These are phyloP conservation scores for Fusarium avenaceum DNA, from an alignment of 2,329 filamentous ascomycete genomes.

Conservation along the genomic window DNA sequence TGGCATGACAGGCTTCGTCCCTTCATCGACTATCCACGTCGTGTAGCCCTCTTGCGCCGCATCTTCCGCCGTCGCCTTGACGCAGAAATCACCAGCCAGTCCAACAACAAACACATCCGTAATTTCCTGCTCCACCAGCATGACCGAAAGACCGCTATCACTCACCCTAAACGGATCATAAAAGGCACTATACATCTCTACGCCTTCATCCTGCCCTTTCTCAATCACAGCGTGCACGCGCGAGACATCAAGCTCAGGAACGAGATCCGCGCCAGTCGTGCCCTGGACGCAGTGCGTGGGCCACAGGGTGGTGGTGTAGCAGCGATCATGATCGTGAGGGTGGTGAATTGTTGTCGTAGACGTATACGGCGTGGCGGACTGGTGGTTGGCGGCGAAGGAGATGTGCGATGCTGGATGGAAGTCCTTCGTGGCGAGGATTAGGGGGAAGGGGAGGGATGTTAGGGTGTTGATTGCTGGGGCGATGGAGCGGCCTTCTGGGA, in stretches of 20 bases:
- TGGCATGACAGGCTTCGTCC: slow-evolving; percentile 78
- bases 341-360: slow-evolving; percentile 75
- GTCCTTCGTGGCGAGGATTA: slow-evolving; percentile 91
- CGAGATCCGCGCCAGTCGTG: slow-evolving; percentile 78
- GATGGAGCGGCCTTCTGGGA: slow-evolving; percentile 79
- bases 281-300: slow-evolving; percentile 88
- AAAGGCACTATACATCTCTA: slow-evolving; percentile 97
- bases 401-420: slow-evolving; percentile 87
- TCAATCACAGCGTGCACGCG: slow-evolving; percentile 76
- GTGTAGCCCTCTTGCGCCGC: slow-evolving; percentile 80
- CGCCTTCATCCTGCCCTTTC: slow-evolving; percentile 79
- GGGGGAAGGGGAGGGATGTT: slow-evolving; percentile 76
- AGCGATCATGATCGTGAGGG: slow-evolving; percentile 72
- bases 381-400: slow-evolving; percentile 89
- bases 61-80: slow-evolving; percentile 84
- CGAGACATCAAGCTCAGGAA: slow-evolving; percentile 75
- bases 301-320: slow-evolving; percentile 81
- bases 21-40: slow-evolving; percentile 83
- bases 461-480: slow-evolving; percentile 80
- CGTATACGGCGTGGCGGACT: slow-evolving; percentile 74
- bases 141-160: slow-evolving; percentile 72
- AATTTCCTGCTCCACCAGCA: slow-evolving; percentile 69
- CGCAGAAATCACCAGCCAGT: slow-evolving; percentile 90
- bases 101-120: slow-evolving; percentile 90
- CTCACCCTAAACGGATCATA: slow-evolving; percentile 79